phyloP scores from a whole-genome alignment of 345 rosid species.

The Microcos paniculata region DNA sequence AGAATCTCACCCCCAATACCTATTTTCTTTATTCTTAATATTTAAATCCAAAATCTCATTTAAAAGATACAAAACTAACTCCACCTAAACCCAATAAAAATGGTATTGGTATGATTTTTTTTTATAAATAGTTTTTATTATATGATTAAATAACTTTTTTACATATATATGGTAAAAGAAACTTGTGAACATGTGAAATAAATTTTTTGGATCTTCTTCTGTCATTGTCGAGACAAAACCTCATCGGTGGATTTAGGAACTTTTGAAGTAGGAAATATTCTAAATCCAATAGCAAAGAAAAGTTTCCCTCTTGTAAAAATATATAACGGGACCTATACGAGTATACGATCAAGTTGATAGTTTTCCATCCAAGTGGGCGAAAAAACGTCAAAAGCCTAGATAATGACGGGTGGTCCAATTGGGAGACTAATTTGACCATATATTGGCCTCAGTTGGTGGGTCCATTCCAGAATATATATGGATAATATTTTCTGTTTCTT shows the following conservation, averaged over 20 bases:
- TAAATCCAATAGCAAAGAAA: conserved; percentile 10
- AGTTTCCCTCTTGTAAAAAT: neutral
- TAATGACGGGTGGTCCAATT: neutral
- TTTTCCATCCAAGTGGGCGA: neutral
- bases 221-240: neutral
- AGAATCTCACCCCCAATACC: too few species aligned
- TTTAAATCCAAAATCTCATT: too few species aligned
- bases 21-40: too few species aligned
- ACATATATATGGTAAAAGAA: too few species aligned
- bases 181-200: too few species aligned
- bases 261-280: neutral
- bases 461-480: neutral
- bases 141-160: too few species aligned
- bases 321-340: neutral
- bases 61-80: too few species aligned
- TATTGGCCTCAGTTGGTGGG: neutral
- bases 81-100: too few species aligned
- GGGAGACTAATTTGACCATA: neutral
- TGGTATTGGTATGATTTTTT: too few species aligned
- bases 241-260: neutral
- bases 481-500: neutral
- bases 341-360: neutral
- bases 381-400: neutral
- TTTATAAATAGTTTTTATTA: too few species aligned
- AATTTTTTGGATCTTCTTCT: neutral